Percentiles rank a stretch among this genome's conserved stretches.
Evolutionary conservation across 768 basidiomycete genomes (phyloP).

Genomic region (Rhodotorula babjevae): DNA sequence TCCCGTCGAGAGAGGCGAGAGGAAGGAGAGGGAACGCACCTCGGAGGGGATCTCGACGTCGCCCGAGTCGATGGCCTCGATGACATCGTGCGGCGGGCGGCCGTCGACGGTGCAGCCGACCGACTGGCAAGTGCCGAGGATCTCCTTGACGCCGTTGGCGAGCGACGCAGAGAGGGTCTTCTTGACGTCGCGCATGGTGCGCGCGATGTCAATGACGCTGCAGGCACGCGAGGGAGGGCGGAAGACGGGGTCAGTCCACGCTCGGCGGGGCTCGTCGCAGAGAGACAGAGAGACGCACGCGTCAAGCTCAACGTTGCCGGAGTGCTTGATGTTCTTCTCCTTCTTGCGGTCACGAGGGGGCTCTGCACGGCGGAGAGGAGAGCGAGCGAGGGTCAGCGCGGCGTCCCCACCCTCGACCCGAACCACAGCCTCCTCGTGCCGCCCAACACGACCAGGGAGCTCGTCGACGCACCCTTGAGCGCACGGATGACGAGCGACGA

Average conservation of each 20-base stretch:
- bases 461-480: constrained; percentile 72
- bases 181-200: constrained; percentile 89
- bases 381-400: not conserved
- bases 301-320: constrained; percentile 76
- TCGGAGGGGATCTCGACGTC: constrained; percentile 50
- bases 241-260: no score
- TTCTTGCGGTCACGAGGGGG: constrained; percentile 99
- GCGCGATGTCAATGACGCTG: constrained; percentile 80
- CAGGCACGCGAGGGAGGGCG: not conserved
- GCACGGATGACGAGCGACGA: constrained; percentile 96
- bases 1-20: no score
- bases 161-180: constrained; percentile 92
- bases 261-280: not conserved
- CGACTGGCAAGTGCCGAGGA: constrained; percentile 93
- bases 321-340: constrained; percentile 99
- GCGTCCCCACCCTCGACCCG: not conserved
- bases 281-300: not conserved
- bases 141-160: constrained; percentile 94
- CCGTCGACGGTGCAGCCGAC: constrained; percentile 96
- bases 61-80: constrained; percentile 50
- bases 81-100: constrained; percentile 65
- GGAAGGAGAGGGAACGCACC: not conserved
- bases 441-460: not conserved
- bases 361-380: constrained; percentile 54
- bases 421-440: no score